These are phyloP conservation scores for Amanita jacksonii DNA, from an alignment of 768 basidiomycete genomes.

Conservation along the genomic window DNA sequence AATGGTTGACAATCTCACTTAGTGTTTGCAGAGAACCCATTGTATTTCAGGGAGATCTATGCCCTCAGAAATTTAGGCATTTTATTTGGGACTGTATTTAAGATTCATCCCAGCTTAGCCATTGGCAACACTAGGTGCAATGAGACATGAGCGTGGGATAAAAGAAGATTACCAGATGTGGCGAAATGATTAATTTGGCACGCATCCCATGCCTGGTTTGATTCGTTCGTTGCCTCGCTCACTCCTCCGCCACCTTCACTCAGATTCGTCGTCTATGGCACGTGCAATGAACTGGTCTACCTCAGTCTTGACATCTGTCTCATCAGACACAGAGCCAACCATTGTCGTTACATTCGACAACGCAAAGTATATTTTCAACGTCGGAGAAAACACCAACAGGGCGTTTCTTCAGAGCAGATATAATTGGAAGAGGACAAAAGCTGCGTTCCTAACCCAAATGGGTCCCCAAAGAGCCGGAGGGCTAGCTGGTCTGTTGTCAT, in stretches of 20 bases:
- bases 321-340: constrained; percentile 76
- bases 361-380: constrained; percentile 84
- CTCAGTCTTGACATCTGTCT: constrained; percentile 44
- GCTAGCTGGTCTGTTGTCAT: constrained; percentile 50
- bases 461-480: constrained; percentile 58
- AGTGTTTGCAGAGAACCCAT: too few species aligned
- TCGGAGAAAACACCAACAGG: constrained; percentile 71
- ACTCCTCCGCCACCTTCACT: neutral
- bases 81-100: too few species aligned
- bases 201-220: neutral
- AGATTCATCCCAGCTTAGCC: too few species aligned
- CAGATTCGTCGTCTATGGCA: neutral
- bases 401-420: constrained; percentile 59
- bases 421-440: constrained; percentile 58
- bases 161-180: neutral
- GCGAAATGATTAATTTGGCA: neutral
- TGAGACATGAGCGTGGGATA: neutral
- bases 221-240: constrained; percentile 1
- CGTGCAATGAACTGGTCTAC: constrained; percentile 51
- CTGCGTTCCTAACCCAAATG: constrained; percentile 63
- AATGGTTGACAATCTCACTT: too few species aligned
- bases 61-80: too few species aligned
- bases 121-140: too few species aligned
- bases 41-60: too few species aligned
- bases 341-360: constrained; percentile 67